Evolutionary conservation across 2,329 filamentous ascomycete genomes (phyloP).

Genomic region (Fusarium foetens): DNA sequence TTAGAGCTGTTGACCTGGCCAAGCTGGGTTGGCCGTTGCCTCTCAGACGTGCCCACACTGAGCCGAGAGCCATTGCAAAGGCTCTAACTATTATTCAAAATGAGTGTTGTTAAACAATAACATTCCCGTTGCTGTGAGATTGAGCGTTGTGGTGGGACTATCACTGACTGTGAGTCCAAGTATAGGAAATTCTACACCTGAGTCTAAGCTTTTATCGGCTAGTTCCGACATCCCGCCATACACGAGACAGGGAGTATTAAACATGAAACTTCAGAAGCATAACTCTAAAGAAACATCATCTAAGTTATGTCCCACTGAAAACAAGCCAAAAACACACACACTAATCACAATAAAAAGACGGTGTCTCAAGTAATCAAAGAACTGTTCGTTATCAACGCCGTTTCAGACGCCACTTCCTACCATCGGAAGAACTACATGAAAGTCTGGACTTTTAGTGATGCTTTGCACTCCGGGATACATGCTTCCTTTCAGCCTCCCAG

Average conservation of each 20-base stretch:
- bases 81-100: constrained; percentile 3
- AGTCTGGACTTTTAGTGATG: constrained; percentile 45
- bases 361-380: constrained; percentile 23
- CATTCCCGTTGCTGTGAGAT: constrained; percentile 18
- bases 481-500: constrained; percentile 36
- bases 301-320: not conserved
- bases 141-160: not conserved
- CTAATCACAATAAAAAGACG: not conserved
- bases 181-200: constrained; percentile 19
- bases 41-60: constrained; percentile 51
- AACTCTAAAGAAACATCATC: not conserved
- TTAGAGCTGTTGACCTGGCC: constrained; percentile 53
- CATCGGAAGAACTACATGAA: constrained; percentile 44
- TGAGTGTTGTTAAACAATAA: not conserved
- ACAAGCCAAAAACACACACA: not conserved
- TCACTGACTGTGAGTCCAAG: constrained; percentile 10
- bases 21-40: constrained; percentile 39
- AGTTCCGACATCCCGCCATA: constrained; percentile 13
- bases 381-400: constrained; percentile 44
- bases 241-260: not conserved
- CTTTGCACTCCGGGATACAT: constrained; percentile 36
- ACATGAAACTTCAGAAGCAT: not conserved
- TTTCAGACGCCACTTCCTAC: constrained; percentile 45
- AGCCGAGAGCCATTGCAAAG: constrained; percentile 48
- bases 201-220: constrained; percentile 40